Evolutionary conservation across 2,329 filamentous ascomycete species (phyloP), one percentile per base, ranked within the genome.

Genomic region (Helicocarpus griseus): DNA sequence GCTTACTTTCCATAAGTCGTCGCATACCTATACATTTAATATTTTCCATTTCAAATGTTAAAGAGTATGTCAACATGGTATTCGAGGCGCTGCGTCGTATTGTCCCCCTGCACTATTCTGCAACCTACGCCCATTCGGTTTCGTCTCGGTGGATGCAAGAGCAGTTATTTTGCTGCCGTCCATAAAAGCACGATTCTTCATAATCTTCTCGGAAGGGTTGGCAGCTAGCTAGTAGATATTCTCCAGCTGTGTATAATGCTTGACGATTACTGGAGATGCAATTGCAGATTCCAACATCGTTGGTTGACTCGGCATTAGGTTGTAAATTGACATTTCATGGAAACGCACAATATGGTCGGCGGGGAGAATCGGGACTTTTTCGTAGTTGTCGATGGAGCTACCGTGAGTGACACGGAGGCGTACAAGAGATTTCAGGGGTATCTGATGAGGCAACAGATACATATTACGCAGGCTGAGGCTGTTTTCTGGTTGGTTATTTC

Each of bases 131-230:
- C 61, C 57, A 43, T 64, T 64, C 31, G 62, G 57, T 46, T 55
- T 60, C 21, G 62, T 60, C 47, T 64, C 58, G 33, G 60, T 61
- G 17, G 62, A 58, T 21, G 62, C 44, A 38, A 65, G 55, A 13
- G 60, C 61, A 40, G 58, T 62, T 38, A 61, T 54, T 56, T 65
- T 65, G 47, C 64, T 64, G 40, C 61, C 60, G 52, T 63, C 60
- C 41, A 56, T 53, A 53, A 56, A 65, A 24, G 60, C 59, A 53
- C 63, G 61, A 46, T 63, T 65, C 50, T 64, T 60, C 51, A 63
- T 62, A 40, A 63, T 61, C 48, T 61, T 61, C 46, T 61, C 56
- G 7, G 59, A 53, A 28, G 63, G 56, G 44, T 53, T 57, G 49
- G 57, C 60, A 52, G 61, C 61, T 51, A 64, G 56, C 41, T 55